Evolutionary conservation across 805 yeast species (phyloP).

Genomic region (Nakazawaea wickerhamii): DNA sequence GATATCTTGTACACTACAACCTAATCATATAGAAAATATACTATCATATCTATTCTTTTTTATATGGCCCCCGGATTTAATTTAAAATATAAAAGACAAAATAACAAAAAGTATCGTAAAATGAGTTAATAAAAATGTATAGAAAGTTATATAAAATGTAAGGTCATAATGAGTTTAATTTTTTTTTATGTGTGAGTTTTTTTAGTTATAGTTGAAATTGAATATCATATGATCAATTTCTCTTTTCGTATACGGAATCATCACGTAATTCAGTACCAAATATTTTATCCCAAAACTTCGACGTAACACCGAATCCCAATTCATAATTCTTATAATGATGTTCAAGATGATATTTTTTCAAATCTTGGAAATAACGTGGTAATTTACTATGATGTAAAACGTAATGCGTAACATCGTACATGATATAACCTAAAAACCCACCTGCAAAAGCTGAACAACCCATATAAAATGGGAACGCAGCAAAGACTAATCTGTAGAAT

Average conservation of each 20-base stretch:
- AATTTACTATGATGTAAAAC: slow-evolving; percentile 82
- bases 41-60: too few relatives aligned
- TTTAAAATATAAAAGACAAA: too few relatives aligned
- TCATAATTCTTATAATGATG: slow-evolving; percentile 98
- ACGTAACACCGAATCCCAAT: slow-evolving; percentile 94
- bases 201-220: too few relatives aligned
- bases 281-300: slow-evolving; percentile 88
- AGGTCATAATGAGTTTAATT: too few relatives aligned
- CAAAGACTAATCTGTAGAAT: slow-evolving; percentile 71
- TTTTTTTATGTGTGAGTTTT: too few relatives aligned
- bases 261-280: slow-evolving; percentile 74
- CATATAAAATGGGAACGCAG: slow-evolving; percentile 68
- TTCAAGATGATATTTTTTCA: slow-evolving; percentile 89
- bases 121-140: too few relatives aligned
- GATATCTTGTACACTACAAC: too few relatives aligned
- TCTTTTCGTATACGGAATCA: slow-evolving; percentile 39
- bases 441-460: slow-evolving; percentile 96
- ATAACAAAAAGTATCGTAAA: too few relatives aligned
- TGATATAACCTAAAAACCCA: slow-evolving; percentile 87
- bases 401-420: slow-evolving; percentile 93
- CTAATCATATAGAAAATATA: too few relatives aligned
- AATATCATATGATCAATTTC: slow-evolving; percentile 20
- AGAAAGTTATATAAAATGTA: too few relatives aligned
- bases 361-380: slow-evolving; percentile 69
- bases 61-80: too few relatives aligned